Evolutionary conservation across 768 basidiomycete species (phyloP).

Genomic region (Termitomyces sp.): DNA sequence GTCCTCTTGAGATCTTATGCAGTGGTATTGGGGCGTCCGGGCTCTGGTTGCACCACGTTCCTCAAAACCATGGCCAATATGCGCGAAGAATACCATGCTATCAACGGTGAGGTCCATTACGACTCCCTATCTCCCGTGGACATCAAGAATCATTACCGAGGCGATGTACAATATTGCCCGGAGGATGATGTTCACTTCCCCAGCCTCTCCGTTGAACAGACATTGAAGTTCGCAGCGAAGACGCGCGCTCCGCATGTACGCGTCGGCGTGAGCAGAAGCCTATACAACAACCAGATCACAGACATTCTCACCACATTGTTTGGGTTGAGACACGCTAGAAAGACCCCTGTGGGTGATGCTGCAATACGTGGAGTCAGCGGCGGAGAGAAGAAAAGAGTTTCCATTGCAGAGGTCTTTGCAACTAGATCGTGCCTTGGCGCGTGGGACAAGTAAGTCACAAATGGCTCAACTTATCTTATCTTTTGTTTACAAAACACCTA

Average conservation of each 20-base stretch:
- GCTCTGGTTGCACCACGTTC: slow-evolving; percentile 84
- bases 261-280: slow-evolving; percentile 36
- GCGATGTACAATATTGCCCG: slow-evolving; percentile 77
- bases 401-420: slow-evolving; percentile 63
- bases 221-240: slow-evolving; percentile 63
- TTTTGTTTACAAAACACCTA: neutral
- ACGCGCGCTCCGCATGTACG: slow-evolving; percentile 64
- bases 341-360: slow-evolving; percentile 64
- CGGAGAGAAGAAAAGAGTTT: slow-evolving; percentile 55
- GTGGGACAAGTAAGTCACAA: slow-evolving; percentile 19
- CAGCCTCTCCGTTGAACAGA: slow-evolving; percentile 75
- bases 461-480: neutral
- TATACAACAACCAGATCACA: slow-evolving; percentile 40
- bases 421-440: slow-evolving; percentile 52
- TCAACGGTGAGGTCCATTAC: slow-evolving; percentile 75
- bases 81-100: slow-evolving; percentile 58
- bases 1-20: neutral
- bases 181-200: slow-evolving; percentile 88
- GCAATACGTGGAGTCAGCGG: slow-evolving; percentile 54
- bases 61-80: slow-evolving; percentile 81
- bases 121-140: slow-evolving; percentile 68
- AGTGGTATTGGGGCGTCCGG: slow-evolving; percentile 86
- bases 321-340: slow-evolving; percentile 67
- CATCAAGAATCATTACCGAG: slow-evolving; percentile 62
- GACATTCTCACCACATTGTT: slow-evolving; percentile 65